Conservation (phyloP, 108 stramenopile species). For the Conticribra weissflogii region DNA sequence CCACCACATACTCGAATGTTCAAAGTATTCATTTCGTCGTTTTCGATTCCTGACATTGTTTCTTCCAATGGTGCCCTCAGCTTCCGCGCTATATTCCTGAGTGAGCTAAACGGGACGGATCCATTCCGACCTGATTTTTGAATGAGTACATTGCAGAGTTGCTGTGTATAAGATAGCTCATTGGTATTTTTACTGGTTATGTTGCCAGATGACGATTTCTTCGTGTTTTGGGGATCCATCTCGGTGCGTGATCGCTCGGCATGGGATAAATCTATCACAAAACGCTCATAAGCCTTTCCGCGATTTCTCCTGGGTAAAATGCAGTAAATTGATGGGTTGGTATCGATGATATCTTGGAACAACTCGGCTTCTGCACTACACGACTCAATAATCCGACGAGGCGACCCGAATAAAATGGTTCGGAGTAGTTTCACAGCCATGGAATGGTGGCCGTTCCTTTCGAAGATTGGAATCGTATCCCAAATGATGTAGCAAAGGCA, state of each 20-base stretch:
- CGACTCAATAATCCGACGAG: background rate
- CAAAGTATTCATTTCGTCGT: constrained; percentile 53
- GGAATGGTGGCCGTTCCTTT: constrained; percentile 58
- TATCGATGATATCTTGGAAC: background rate
- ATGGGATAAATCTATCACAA: constrained; percentile 76
- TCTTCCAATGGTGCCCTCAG: constrained; percentile 61
- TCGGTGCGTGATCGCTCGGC: constrained; percentile 34
- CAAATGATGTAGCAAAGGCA: constrained; percentile 73
- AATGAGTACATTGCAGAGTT: constrained; percentile 18
- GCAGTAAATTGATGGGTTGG: constrained; percentile 21
- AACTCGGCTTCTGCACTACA: background rate
- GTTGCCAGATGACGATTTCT: constrained; percentile 9
- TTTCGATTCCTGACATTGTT: constrained; percentile 34
- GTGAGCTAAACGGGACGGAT: constrained; percentile 70
- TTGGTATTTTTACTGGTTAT: constrained; percentile 4
- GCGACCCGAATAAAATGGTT: constrained; percentile 45
- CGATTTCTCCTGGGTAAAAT: constrained; percentile 69
- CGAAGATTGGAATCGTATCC: constrained; percentile 75
- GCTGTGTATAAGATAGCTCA: constrained; percentile 32
- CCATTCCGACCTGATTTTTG: constrained; percentile 18
- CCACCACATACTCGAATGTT: constrained; percentile 53
- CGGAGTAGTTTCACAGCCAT: constrained; percentile 47
- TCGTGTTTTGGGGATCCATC: background rate
- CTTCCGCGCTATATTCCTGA: constrained; percentile 67
- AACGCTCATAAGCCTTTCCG: constrained; percentile 81